phyloP scores from a whole-genome alignment of 2,329 filamentous ascomycete genomes.

The Phialemoniopsis sp. region DNA sequence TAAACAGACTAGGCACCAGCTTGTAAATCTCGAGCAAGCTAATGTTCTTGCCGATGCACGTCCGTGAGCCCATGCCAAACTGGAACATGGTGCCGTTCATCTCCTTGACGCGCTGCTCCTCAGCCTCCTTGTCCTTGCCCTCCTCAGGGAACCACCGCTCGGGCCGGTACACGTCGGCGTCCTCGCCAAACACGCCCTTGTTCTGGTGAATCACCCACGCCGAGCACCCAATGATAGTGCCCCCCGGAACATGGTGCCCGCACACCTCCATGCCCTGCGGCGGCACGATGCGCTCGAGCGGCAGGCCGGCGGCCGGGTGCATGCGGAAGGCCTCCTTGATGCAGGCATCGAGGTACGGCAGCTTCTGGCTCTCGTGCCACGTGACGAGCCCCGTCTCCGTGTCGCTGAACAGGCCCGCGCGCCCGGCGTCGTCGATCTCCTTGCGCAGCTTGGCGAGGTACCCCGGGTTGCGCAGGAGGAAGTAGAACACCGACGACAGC shows the following conservation, averaged over 20 bases:
- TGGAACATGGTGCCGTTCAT: slow-evolving; percentile 71
- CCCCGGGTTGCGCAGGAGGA: slow-evolving; percentile 59
- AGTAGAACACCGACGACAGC: slow-evolving; percentile 69
- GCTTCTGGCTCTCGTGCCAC: slow-evolving; percentile 64
- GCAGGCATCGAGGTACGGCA: slow-evolving; percentile 73
- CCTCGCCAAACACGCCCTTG: slow-evolving; percentile 62
- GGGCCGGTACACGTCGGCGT: slow-evolving; percentile 62
- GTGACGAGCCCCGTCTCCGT: slow-evolving; percentile 57
- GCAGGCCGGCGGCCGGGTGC: slow-evolving; percentile 69
- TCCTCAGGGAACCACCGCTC: slow-evolving; percentile 60
- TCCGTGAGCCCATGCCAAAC: slow-evolving; percentile 67
- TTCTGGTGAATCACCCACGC: slow-evolving; percentile 72
- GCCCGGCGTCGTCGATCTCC: slow-evolving; percentile 60
- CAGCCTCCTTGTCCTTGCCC: slow-evolving; percentile 19
- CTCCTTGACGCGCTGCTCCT: slow-evolving; percentile 53
- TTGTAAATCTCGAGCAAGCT: slow-evolving; percentile 61
- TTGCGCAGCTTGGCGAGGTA: slow-evolving; percentile 50
- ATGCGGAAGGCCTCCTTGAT: slow-evolving; percentile 75
- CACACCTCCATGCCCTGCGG: slow-evolving; percentile 58
- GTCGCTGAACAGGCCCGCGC: slow-evolving; percentile 45
- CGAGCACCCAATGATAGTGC: slow-evolving; percentile 71
- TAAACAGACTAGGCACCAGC: slow-evolving; percentile 55
- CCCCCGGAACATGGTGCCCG: slow-evolving; percentile 59
- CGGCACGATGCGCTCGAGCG: slow-evolving; percentile 71
- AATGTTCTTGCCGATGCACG: slow-evolving; percentile 68